Evolutionary conservation across 306 rosid genomes (phyloP), one percentile per base, ranked within the genome.

Genomic region (Prosopis cineraria): DNA sequence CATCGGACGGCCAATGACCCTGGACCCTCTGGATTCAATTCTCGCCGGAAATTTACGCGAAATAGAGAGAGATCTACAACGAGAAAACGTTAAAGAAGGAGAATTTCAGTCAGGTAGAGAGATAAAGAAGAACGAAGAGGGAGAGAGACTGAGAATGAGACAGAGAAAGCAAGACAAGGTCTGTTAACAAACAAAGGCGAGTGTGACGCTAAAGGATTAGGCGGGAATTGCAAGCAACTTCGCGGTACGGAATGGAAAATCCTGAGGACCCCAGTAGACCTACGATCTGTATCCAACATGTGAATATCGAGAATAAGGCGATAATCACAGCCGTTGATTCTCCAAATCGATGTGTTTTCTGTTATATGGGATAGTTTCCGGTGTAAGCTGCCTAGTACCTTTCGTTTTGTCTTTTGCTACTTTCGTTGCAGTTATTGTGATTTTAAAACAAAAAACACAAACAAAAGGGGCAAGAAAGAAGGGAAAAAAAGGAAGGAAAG

Each of bases 11-110:
- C 73, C 48, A 12, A 48, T 5, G 19, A 17, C 27, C 41, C 39
- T 41, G 19, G 14, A 27, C 43, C 1, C 19, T 29, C 33, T 47
- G 40, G 86, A 85, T 84, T 88, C 14, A 68, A 80, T 33, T 56
- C 58, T 45, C 81, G 6, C 87, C 90, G 85, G 88, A 52, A 77
- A 82, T 68, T 52, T 31, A 33, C 0, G 36, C 24, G 39, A 13
- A 37, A 3, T 33, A 70, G 55, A 75, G 77, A 80, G 80, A 80
- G 89, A 87, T 84, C 95, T 85, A 79, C 71, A 44, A 73, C 67
- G 80, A 81, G 87, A 89, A 90, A 89, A 90, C 92, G 96, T 73
- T 87, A 85, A 89, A 90, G 70, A 45, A 71, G 83, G 85, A 48
- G 90, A 89, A 85, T 88, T 86, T 82, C 70, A 81, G 86, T 90